Evolutionary conservation across 2,329 filamentous ascomycete genomes (phyloP), one percentile per base, ranked within the genome.

Genomic region (Cladosporium sp.): DNA sequence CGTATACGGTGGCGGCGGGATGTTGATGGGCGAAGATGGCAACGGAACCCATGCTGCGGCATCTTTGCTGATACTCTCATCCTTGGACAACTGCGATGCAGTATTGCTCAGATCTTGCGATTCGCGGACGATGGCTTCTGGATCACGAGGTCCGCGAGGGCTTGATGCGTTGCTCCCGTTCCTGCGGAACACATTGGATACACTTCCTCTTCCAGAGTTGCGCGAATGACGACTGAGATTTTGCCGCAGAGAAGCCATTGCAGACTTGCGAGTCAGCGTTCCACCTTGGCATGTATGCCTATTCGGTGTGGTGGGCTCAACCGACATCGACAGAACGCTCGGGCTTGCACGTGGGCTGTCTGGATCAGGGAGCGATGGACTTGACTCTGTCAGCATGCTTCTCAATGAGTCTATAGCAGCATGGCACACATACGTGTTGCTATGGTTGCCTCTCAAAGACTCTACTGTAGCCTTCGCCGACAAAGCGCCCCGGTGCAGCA

Each of bases 21-120:
- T 65, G 22, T 60, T 45, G 36, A 70, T 65, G 2, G 68, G 66
- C 30, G 65, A 66, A n/a, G 55, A 58, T 12, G 55, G 55, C 9
- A 58, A 37, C 6, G 55, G 55, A 28, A 58, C 30, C 22, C 22
- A 25, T 3, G 11, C 28, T 9, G 55, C 55, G 15, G 39, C 22
- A 25, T 51, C 38, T 43, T 42, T 37, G 28, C 12, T 36, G n/a
- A 9, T 22, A 14, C 40, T 28, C 15, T 15, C 17, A 15, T 45
- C 28, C 30, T 45, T 45, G 19, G 5, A n/a, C 20, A 20, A 11
- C 5, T 34, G 43, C 12, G 43, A 50, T 34, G 20, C 6, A 28
- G 45, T 55, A 2, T n/a, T 17, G 12, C 54, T 39, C 34, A 39
- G 8, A 2, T 56, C 54, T 25, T 38, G 40, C 34, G 42, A 49